Evolutionary conservation across 139 green algal species (phyloP), one percentile per base, ranked within the genome.

Genomic region (Penium margaritaceum): DNA sequence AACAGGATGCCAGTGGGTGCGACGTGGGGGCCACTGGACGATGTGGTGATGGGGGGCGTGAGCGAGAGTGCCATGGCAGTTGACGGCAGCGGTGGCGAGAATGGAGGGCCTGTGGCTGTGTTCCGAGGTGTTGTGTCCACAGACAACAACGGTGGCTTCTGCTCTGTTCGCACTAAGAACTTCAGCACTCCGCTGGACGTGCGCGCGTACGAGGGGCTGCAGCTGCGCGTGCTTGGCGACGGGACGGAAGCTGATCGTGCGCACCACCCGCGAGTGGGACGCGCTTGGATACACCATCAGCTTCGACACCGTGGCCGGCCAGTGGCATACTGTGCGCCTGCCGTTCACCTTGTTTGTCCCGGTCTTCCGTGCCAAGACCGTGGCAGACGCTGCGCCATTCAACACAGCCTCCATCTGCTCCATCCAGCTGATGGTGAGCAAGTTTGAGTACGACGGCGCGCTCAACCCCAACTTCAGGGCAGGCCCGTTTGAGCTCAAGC

Each of bases 31-130:
- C 58, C 90, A 0, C 78, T 97, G 39, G 92, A 97, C 63, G 92
- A 97, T 67, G 92, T 97, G 21, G 92, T 97, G 2, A 97, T 97
- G 92, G 91, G 91, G 12, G 91, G 91, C 15, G 85, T 87, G 15
- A 89, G 78, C 55, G 46, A 85, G 58, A 90, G 81, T 58, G 47
- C 29, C 3, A 77, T 89, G 27, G 39, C 68, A 29, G 41, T 89
- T 21, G 69, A 75, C 24, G 34, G 34, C 4, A 81, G 76, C 2
- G 84, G 73, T 7, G 90, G 89, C 0, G 90, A 94, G 77, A 76
- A 83, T 1, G 88, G 85, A 14, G 67, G 47, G 24, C 27, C 64
- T 57, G 72, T 70, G 12, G 72, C 34, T 24, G n/a, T 80, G 35
- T 80, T 80, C 63, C 77, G 17, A 74, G 72, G 72, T 73, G n/a